A percentile compares a stretch with the other conserved stretches of the same genome.
Evolutionary conservation across 345 rosid species (phyloP).

Genomic region (Isatis tinctoria): DNA sequence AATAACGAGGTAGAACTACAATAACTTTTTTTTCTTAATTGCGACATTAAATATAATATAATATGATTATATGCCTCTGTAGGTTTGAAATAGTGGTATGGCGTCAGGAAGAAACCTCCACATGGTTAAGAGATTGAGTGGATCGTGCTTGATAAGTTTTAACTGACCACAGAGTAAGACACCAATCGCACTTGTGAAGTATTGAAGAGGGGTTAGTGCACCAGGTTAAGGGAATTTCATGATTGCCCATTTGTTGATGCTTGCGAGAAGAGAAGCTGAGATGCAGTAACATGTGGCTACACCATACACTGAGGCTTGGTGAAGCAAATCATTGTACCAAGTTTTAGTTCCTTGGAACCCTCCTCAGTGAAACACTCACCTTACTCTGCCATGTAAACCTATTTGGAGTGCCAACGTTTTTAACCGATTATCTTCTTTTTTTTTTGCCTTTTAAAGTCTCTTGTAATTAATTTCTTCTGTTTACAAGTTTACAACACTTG

Average conservation of each 20-base stretch:
- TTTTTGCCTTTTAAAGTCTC: background rate
- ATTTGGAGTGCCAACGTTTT: background rate
- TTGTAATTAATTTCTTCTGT: background rate
- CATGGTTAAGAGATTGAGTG: constrained; percentile 61
- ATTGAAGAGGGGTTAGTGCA: constrained; percentile 89
- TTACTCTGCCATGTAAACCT: background rate
- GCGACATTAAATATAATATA: background rate
- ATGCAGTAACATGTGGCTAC: constrained; percentile 83
- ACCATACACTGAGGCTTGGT: constrained; percentile 66
- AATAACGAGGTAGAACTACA: background rate
- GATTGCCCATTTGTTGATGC: constrained; percentile 96
- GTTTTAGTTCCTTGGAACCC: background rate
- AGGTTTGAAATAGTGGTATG: background rate
- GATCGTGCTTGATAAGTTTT: constrained; percentile 62
- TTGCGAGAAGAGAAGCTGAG: constrained; percentile 89
- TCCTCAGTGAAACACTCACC: too few relatives aligned
- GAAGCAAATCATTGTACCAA: constrained; percentile 45
- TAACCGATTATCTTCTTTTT: background rate
- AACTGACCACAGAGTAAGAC: constrained; percentile 53
- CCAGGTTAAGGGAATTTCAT: constrained; percentile 94
- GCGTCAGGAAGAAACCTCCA: constrained; percentile 81
- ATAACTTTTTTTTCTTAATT: background rate
- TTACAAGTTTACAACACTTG: background rate
- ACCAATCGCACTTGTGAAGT: constrained; percentile 69
- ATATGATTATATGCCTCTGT: background rate